Conservation (phyloP, 345 rosid genomes). For the Ceriops zippeliana region DNA sequence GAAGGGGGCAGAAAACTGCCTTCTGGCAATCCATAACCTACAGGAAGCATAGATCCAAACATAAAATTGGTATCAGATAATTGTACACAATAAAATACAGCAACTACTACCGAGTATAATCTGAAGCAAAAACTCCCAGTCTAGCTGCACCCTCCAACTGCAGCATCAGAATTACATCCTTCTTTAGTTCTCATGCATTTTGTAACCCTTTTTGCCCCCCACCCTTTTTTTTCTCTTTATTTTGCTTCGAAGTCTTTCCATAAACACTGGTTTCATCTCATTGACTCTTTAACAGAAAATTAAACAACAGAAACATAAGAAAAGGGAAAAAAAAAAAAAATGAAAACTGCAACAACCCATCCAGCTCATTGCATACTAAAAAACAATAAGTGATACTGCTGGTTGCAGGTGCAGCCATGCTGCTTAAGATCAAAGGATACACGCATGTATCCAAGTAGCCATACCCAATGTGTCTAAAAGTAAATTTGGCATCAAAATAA, state of each 20-base stretch:
- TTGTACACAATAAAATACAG: not conserved
- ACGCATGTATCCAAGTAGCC: no score
- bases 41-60: not conserved
- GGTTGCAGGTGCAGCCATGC: not conserved
- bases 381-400: not conserved
- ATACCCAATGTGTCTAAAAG: no score
- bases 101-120: not conserved
- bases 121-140: not conserved
- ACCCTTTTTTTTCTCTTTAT: no score
- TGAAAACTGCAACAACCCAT: not conserved
- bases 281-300: no score
- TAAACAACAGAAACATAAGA: no score
- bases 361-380: constrained; percentile 4
- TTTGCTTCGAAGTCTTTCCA: no score
- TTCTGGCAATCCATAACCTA: constrained; percentile 56
- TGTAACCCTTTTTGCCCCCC: not conserved
- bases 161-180: not conserved
- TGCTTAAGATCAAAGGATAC: no score
- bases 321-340: no score
- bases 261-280: no score
- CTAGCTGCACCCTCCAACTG: not conserved
- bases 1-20: constrained; percentile 42
- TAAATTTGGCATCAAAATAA: no score
- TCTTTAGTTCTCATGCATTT: not conserved
- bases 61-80: not conserved